Base-by-base conservation (phyloP, 805 yeast species). In the Myxozyma neglecta region DNA sequence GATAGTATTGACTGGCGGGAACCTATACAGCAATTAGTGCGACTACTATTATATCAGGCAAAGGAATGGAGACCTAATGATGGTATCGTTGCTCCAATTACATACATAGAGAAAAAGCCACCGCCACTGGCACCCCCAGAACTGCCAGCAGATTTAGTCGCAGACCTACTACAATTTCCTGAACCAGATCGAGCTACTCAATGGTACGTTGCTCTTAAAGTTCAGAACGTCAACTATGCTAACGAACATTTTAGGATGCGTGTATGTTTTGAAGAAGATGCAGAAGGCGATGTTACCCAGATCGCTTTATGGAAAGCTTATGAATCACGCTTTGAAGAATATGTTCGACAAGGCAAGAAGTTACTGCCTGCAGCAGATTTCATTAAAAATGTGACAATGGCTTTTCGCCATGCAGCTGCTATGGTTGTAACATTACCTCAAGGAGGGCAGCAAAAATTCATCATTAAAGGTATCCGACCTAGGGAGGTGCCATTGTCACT, bases 281-380 rank as follows among this genome's bases (percentile, higher is more conserved):
- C 82, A 10, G 85, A 81, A 8, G 90, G 93, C 3, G 97, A 91
- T 71, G 97, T 92, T 10, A 91, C 97, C 0, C 99, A 94, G 76
- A 92, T 94, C 32, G 88, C 96, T 18, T 81, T 94, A 48, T 94
- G 99, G 99, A 90, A 91, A 73, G 85, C 96, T 0, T 94, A 94
- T 76, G 98, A 94, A 73, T 78, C 85, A 13, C 94, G 88, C 72
- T 94, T 94, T 70, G 87, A 87, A 63, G 82, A 81, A 57, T 83
- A 82, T 57, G 78, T 78, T 2, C 75, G 77, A 48, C 79, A 76
- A 36, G 82, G 86, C 69, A 79, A 83, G 43, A 83, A 85, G 68
- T 77, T 93, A 53, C 79, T 93, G 37, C 96, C 97, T 0, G 99
- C 99, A 0, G 97, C 94, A 11, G 98, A 94, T 68, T 94, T 94